Evolutionary conservation across 2,329 filamentous ascomycete genomes (phyloP).

Genomic region (Ophiocordyceps camponoti-rufipedis): DNA sequence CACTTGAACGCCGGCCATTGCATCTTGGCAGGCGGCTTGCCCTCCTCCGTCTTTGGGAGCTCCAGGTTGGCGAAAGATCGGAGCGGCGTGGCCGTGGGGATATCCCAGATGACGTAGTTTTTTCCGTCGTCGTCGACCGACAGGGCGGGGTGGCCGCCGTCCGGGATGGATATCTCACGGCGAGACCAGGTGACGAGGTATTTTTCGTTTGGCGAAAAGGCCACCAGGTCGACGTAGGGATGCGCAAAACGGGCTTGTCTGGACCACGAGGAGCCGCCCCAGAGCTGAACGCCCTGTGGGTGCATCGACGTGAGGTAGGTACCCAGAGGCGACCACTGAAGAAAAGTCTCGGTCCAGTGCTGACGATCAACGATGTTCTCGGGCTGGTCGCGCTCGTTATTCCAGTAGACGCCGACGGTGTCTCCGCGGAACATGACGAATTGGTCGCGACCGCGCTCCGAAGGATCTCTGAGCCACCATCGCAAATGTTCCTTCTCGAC

Average conservation of each 20-base stretch:
- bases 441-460: slow-evolving; percentile 72
- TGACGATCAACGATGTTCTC: slow-evolving; percentile 81
- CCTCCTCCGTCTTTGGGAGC: slow-evolving; percentile 37
- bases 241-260: slow-evolving; percentile 88
- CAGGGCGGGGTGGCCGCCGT: slow-evolving; percentile 67
- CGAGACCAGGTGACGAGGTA: slow-evolving; percentile 96
- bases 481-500: slow-evolving; percentile 83
- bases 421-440: slow-evolving; percentile 90
- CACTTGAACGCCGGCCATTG: slow-evolving; percentile 99
- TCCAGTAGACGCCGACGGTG: slow-evolving; percentile 91
- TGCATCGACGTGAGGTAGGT: slow-evolving; percentile 92
- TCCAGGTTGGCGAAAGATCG: slow-evolving; percentile 90
- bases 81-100: slow-evolving; percentile 73
- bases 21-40: slow-evolving; percentile 64
- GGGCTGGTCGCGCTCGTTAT: slow-evolving; percentile 82
- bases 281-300: slow-evolving; percentile 89
- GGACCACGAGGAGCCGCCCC: slow-evolving; percentile 81
- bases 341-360: slow-evolving; percentile 96
- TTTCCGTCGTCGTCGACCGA: slow-evolving; percentile 91
- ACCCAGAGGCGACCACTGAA: slow-evolving; percentile 92
- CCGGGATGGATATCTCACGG: slow-evolving; percentile 78
- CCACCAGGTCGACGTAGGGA: slow-evolving; percentile 85
- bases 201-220: slow-evolving; percentile 85
- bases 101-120: slow-evolving; percentile 98
- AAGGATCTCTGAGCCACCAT: slow-evolving; percentile 76